Percentiles rank a stretch among this genome's conserved stretches.
phyloP scores from a whole-genome alignment of 768 basidiomycete species.

The Macrolepiota dolichaula region DNA sequence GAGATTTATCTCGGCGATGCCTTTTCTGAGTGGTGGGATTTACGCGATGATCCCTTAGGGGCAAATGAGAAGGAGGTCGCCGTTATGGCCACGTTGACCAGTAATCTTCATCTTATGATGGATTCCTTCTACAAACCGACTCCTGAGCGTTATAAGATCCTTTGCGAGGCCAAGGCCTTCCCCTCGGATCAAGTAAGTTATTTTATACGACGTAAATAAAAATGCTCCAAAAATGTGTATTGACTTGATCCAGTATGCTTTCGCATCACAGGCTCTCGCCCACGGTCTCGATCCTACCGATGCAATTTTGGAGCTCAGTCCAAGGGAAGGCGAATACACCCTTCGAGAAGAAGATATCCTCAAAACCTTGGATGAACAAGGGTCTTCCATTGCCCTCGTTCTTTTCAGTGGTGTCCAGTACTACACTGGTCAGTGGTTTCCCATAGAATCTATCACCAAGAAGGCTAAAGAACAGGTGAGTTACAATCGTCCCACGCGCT shows the following conservation, averaged over 20 bases:
- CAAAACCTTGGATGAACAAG: conserved; percentile 65
- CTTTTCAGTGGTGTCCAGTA: conserved; percentile 94
- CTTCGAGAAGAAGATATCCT: conserved; percentile 91
- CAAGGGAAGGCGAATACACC: conserved; percentile 79
- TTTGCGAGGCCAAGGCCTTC: conserved; percentile 93
- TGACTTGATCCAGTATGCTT: conserved; percentile 72
- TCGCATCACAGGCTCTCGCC: conserved; percentile 83
- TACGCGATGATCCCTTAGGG: conserved; percentile 44
- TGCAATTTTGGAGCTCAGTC: conserved; percentile 75
- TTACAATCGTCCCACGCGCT: conserved; percentile 3
- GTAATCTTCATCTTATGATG: conserved; percentile 95
- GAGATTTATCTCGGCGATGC: conserved; percentile 11
- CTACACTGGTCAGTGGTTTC: conserved; percentile 95
- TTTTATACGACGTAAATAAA: conserved; percentile 14
- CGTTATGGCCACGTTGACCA: conserved; percentile 92
- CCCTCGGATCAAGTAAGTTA: conserved; percentile 88
- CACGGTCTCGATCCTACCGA: conserved; percentile 75
- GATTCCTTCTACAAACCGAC: conserved; percentile 92
- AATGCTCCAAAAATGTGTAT: conserved; percentile 9
- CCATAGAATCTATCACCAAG: conserved; percentile 78
- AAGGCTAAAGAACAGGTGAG: conserved; percentile 81
- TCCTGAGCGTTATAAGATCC: conserved; percentile 80
- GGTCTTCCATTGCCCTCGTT: conserved; percentile 80
- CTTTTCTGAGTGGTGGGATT: conserved; percentile 12
- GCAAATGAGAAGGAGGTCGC: conserved; percentile 88